Base-by-base conservation (phyloP, 257 asterid genomes). In the Solanum etuberosum region DNA sequence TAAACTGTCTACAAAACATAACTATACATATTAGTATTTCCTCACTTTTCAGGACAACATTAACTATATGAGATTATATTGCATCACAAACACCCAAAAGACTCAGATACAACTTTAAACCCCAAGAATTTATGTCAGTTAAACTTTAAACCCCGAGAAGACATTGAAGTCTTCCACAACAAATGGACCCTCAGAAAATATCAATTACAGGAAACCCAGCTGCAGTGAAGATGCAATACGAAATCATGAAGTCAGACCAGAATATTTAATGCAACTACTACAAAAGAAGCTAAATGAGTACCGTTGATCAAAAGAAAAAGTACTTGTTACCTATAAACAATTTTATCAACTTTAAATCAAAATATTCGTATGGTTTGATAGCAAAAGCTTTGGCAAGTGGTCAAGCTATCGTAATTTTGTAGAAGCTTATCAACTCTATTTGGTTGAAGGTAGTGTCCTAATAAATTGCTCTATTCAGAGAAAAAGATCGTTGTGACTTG, bases 1-100 rank as follows among this genome's bases (percentile, higher is more conserved):
- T 91, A 94, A 38, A 94, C 91, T 82, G 92, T 93, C 99, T 97
- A 93, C 87, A 81, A 73, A 13, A 81, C n/a, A 37, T 59, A 40
- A 51, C 76, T 37, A 23, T 88, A 87, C 16, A 43, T 27, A 18
- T 81, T 10, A 81, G 68, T 31, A 46, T 48, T 18, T 81, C 85
- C 68, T 38, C 85, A 81, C 31, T 81, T 81, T 29, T 81, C 40
- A 48, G 85, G 67, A 80, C 8, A 18, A 48, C 20, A 29, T 20
- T 48, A 78, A 43, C 65, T 27, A 25, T 4, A 46, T 40, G 83
- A 76, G 83, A 40, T 40, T 40, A n/a, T 37, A 37, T 37, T 21
- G 59, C 83, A 37, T 74, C 57, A 74, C 34, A 37, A 38, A 74
- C 83, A 23, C 34, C 83, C 12, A 37, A 38, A 74, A 13, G 59